Base-by-base conservation (phyloP, 2,329 filamentous ascomycete species). In the Neurospora crassa region DNA sequence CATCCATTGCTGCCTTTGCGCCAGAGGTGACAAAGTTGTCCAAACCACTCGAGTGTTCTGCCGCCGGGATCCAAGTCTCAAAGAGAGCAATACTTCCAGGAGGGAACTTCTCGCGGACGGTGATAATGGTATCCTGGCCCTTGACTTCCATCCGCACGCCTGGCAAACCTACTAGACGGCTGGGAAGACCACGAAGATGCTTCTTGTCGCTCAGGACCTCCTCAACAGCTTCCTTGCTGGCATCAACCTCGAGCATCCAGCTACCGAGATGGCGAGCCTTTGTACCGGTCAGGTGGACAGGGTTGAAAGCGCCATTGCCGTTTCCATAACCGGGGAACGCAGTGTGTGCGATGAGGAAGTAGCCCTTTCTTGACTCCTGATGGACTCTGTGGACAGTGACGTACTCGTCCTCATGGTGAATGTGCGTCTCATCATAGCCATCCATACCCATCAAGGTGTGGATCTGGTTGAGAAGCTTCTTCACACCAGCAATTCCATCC, bases 321-420 rank as follows among this genome's bases (percentile, higher is more conserved):
- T 92, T 92, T 29, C 93, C 92, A 77, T 94, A 95, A 1, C 94
- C 94, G 1, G 94, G 93, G 81, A 95, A 99, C 0, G 96, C 96
- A 4, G 96, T 98, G 77, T 98, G 96, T 0, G 96, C 95, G 76
- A 99, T 94, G 67, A 98, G 84, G 81, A 98, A 97, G 80, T 97
- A 95, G 0, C 96, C 96, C 79, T 96, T 97, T 72, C 96, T 88
- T 1, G 93, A 96, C 78, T 92, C 90, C 0, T 95, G 96, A 78
- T 99, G 94, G 2, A 98, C 93, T 73, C 96, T 88, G 80, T 99
- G 96, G 7, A 99, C 93, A 0, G 96, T 99, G 77, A 99, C 92
- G 79, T 97, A 97, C 80, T 99, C 92, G 71, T 93, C 92, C 74
- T 98, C 94, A 79, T 99, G 96, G 78, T 99, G 95, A 70, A 99